Evolutionary conservation across 1,139 yeast genomes (phyloP).

Genomic region (Candida buenavistaensis): DNA sequence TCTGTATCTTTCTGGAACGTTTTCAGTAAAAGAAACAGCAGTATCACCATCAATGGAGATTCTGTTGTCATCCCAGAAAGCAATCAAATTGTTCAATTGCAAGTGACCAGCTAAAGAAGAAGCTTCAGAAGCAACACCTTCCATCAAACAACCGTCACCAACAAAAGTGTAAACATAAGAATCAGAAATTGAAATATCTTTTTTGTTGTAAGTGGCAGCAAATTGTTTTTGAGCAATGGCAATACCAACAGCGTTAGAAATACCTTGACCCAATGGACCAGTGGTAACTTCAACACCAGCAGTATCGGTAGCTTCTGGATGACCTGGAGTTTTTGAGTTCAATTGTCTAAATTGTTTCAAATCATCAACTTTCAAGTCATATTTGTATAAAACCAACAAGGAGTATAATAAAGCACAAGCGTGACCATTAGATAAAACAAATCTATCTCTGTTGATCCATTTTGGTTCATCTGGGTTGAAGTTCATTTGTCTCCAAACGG

Average conservation of each 20-base stretch:
- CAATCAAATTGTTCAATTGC: conserved; percentile 90
- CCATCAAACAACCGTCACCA: conserved; percentile 99
- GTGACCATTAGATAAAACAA: conserved; percentile 95
- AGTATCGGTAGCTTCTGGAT: conserved; percentile 76
- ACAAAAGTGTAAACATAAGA: conserved; percentile 76
- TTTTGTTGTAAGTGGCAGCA: conserved; percentile 93
- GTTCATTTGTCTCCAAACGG: conserved; percentile 79
- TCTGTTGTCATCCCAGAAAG: conserved; percentile 96
- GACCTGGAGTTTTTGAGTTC: conserved; percentile 93
- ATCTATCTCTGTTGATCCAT: conserved; percentile 96
- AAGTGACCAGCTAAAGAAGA: conserved; percentile 95
- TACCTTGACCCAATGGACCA: conserved; percentile 99
- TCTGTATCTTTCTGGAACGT: conserved; percentile 81
- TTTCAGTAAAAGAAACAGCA: conserved; percentile 90
- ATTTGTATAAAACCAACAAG: conserved; percentile 83
- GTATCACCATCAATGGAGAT: conserved; percentile 97
- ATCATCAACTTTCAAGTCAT: conserved; percentile 79
- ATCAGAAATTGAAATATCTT: conserved; percentile 70
- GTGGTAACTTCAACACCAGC: conserved; percentile 98
- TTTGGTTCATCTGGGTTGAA: conserved; percentile 89
- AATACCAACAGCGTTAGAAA: conserved; percentile 93
- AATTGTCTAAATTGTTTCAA: conserved; percentile 90
- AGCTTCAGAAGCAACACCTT: conserved; percentile 97
- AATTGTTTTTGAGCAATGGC: conserved; percentile 93
- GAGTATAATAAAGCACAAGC: conserved; percentile 92